These are phyloP conservation scores for Catunica adiposa DNA, from an alignment of 2,329 filamentous ascomycete genomes.

Conservation along the genomic window DNA sequence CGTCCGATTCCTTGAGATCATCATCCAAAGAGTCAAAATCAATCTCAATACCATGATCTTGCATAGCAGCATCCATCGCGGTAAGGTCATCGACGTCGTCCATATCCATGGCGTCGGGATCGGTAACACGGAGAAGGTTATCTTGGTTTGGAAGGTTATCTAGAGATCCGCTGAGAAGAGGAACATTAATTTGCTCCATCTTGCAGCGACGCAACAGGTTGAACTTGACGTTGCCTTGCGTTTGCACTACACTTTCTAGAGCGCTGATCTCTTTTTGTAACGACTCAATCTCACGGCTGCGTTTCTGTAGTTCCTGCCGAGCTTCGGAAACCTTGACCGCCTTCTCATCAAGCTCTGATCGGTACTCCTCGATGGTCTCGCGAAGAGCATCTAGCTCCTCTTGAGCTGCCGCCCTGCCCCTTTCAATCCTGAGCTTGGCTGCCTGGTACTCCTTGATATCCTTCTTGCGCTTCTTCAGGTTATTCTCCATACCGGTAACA, in stretches of 20 bases:
- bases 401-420: conserved; percentile 52
- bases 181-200: conserved; percentile 80
- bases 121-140: conserved; percentile 48
- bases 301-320: conserved; percentile 64
- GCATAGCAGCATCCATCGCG: conserved; percentile 47
- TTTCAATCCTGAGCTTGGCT: conserved; percentile 60
- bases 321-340: conserved; percentile 63
- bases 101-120: conserved; percentile 83
- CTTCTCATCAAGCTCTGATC: conserved; percentile 49
- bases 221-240: conserved; percentile 70
- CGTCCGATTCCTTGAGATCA: conserved; percentile 60
- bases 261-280: conserved; percentile 55
- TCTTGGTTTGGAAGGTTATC: conserved; percentile 82
- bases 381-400: conserved; percentile 63
- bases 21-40: conserved; percentile 72
- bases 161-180: conserved; percentile 58
- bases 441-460: conserved; percentile 54
- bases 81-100: conserved; percentile 48
- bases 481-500: conserved; percentile 49
- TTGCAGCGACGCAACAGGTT: conserved; percentile 75
- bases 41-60: conserved; percentile 83
- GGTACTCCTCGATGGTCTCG: conserved; percentile 53
- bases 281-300: conserved; percentile 65
- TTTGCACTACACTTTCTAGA: conserved; percentile 74
- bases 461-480: conserved; percentile 47